A percentile compares a stretch with the other conserved stretches of the same genome.
Conservation (phyloP, 2,329 filamentous ascomycete species). For the Alternaria hordeiaustralica region DNA sequence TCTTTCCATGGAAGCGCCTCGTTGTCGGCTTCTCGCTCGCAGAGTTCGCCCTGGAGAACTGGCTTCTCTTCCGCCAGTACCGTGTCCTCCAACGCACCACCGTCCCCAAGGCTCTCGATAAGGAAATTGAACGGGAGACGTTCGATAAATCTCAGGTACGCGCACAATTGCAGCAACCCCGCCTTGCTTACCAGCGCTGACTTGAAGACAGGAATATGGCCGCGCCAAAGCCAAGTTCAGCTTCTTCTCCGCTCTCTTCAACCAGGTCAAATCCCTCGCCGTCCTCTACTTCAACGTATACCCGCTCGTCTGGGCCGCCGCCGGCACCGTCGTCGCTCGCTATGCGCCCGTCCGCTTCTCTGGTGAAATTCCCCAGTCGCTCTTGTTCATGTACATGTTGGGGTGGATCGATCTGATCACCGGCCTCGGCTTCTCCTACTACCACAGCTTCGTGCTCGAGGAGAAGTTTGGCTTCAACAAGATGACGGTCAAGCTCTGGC, state of each 20-base stretch:
- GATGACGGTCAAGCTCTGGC: conserved; percentile 86
- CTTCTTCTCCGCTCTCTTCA: conserved; percentile 80
- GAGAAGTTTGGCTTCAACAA: conserved; percentile 99
- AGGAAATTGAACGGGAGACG: conserved; percentile 86
- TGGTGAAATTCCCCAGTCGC: conserved; percentile 91
- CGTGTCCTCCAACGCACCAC: conserved; percentile 79
- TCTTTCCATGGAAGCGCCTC: conserved; percentile 97
- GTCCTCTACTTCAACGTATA: conserved; percentile 92
- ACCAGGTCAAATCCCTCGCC: conserved; percentile 84
- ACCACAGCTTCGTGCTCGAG: conserved; percentile 94
- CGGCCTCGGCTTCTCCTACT: conserved; percentile 81
- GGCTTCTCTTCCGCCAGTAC: conserved; percentile 90
- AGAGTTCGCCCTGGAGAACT: conserved; percentile 88
- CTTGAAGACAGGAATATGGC: conserved; percentile 71
- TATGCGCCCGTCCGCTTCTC: conserved; percentile 80
- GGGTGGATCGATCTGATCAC: conserved; percentile 80
- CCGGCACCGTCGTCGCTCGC: conserved; percentile 74
- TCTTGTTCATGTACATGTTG: conserved; percentile 90
- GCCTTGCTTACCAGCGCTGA: conserved; percentile 21
- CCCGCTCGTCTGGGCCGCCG: conserved; percentile 86
- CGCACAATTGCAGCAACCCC: neutral
- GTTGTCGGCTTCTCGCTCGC: conserved; percentile 93
- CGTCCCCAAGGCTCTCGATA: conserved; percentile 83
- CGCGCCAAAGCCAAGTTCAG: conserved; percentile 93
- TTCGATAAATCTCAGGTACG: conserved; percentile 86